Evolutionary conservation across 1,284 basidiomycete genomes (phyloP).

Genomic region (Sporisorium reilianum): DNA sequence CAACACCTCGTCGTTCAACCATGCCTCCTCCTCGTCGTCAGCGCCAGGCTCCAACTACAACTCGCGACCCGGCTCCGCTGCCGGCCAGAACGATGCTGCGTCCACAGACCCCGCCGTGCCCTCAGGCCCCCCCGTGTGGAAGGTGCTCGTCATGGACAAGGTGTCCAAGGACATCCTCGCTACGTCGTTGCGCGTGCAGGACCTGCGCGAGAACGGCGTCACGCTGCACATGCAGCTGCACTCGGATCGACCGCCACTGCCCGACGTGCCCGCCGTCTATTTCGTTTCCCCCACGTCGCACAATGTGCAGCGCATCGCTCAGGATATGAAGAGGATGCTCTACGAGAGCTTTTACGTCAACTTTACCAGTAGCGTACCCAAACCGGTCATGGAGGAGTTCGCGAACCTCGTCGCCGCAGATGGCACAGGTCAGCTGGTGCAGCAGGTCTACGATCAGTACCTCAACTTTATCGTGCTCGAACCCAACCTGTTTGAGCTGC

Average conservation of each 20-base stretch:
- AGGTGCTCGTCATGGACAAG: conserved; percentile 93
- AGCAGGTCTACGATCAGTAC: conserved; percentile 77
- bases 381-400: conserved; percentile 90
- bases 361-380: conserved; percentile 90
- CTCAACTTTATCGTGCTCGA: conserved; percentile 96
- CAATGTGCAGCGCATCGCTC: conserved; percentile 79
- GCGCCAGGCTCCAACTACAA: conserved; percentile 45
- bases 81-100: conserved; percentile 23
- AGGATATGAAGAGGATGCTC: conserved; percentile 81
- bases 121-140: conserved; percentile 86
- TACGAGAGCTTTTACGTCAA: conserved; percentile 96
- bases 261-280: conserved; percentile 97
- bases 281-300: conserved; percentile 90
- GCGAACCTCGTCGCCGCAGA: conserved; percentile 87
- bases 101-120: conserved; percentile 33
- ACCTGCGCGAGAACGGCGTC: conserved; percentile 93
- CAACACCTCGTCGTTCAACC: conserved; percentile 57
- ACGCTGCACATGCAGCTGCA: conserved; percentile 96
- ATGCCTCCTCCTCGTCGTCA: conserved; percentile 39
- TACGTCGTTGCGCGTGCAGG: conserved; percentile 93
- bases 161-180: conserved; percentile 95
- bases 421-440: conserved; percentile 78
- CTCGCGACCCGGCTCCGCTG: conserved; percentile 40
- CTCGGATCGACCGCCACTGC: conserved; percentile 85
- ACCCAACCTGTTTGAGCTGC: conserved; percentile 90